Evolutionary conservation across 305 asterid genomes (phyloP).

Genomic region (Solanum hybrid): DNA sequence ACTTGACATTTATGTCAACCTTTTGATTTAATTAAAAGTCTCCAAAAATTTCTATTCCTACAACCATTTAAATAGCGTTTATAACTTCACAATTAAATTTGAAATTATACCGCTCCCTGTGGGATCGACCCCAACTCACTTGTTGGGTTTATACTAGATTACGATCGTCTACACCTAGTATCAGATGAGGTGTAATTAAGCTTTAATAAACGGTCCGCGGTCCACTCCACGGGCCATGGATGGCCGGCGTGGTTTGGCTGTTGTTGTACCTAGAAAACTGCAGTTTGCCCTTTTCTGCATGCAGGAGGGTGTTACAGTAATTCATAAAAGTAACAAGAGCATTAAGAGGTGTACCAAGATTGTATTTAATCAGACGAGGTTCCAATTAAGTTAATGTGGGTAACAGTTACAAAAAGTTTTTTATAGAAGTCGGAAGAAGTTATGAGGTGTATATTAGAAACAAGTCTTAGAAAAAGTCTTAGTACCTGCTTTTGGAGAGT

Average conservation of each 20-base stretch:
- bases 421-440: background rate
- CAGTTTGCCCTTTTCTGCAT: too few relatives aligned
- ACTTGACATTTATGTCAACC: background rate
- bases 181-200: background rate
- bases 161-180: background rate
- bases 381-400: background rate
- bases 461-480: background rate
- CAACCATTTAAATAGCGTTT: background rate
- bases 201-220: too few relatives aligned
- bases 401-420: background rate
- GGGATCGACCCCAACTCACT: background rate
- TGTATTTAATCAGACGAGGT: too few relatives aligned
- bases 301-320: background rate
- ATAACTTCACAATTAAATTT: background rate
- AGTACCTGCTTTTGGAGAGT: background rate
- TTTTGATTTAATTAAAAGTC: background rate
- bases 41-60: background rate
- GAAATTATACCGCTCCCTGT: background rate
- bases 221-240: too few relatives aligned
- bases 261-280: background rate
- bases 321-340: background rate
- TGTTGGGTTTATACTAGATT: background rate
- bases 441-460: background rate
- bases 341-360: background rate
- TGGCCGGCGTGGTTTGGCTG: too few relatives aligned